A percentile compares a stretch with the other conserved stretches of the same genome.
Conservation (phyloP, 192 early-diverging fungal genomes). For the Backusella tarrabulga region DNA sequence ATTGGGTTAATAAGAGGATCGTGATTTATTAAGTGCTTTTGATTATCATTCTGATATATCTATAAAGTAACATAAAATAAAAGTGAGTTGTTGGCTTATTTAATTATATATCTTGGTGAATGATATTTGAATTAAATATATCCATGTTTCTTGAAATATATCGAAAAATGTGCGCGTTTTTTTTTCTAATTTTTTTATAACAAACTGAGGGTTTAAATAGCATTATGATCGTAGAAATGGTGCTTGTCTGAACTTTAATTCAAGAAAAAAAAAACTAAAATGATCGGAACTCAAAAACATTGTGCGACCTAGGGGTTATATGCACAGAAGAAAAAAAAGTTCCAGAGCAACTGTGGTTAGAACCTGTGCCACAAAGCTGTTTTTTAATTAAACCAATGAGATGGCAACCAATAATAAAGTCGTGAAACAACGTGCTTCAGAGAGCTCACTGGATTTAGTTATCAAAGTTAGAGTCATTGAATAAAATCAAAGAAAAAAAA, state of each 20-base stretch:
- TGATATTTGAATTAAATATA: too few relatives aligned
- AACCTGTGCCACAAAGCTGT: neutral
- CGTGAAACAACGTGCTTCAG: neutral
- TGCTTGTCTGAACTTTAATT: neutral
- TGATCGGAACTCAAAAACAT: neutral
- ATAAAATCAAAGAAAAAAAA: neutral
- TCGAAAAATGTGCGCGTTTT: too few relatives aligned
- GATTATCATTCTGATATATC: too few relatives aligned
- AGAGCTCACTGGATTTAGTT: neutral
- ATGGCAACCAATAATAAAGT: neutral
- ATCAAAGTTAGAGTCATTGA: neutral
- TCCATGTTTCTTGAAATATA: too few relatives aligned
- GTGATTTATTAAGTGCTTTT: neutral
- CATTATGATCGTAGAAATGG: neutral
- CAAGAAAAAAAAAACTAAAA: neutral
- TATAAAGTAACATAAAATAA: too few relatives aligned
- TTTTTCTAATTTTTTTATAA: too few relatives aligned
- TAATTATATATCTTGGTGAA: too few relatives aligned
- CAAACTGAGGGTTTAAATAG: too few relatives aligned
- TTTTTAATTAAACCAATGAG: slow-evolving; percentile 4
- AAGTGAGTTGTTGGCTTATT: too few relatives aligned
- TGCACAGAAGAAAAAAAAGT: slow-evolving; percentile 5
- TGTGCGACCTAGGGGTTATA: neutral
- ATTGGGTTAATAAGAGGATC: neutral
- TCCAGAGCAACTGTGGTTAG: neutral